A percentile compares a stretch with the other conserved stretches of the same genome.
Conservation (phyloP, 176 grass and related monocot species). For the Otatea glauca region DNA sequence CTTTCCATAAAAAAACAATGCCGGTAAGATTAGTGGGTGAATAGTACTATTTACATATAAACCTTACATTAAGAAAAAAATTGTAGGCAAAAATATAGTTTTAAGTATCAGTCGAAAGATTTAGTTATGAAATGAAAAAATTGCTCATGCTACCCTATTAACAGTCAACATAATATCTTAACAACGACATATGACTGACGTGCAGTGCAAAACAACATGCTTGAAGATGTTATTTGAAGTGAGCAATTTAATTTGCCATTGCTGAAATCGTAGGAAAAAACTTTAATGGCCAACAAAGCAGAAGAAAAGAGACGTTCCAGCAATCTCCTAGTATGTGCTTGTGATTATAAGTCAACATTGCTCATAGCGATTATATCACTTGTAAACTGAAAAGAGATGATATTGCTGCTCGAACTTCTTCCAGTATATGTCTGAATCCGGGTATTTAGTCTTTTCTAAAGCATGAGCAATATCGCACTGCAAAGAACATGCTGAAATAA, state of each 20-base stretch:
- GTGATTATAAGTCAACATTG: constrained; percentile 99
- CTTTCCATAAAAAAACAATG: too few species aligned
- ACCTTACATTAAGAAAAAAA: too few species aligned
- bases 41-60: too few species aligned
- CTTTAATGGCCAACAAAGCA: neutral
- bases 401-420: constrained; percentile 87
- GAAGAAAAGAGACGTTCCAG: constrained; percentile 76
- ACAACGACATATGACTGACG: neutral
- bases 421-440: constrained; percentile 94
- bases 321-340: constrained; percentile 97
- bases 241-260: constrained; percentile 2
- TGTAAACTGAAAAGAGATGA: constrained; percentile 95
- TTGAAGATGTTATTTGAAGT: neutral
- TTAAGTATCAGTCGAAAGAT: too few species aligned
- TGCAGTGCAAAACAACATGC: neutral
- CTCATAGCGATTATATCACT: constrained; percentile 96
- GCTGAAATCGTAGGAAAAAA: neutral
- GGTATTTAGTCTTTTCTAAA: constrained; percentile 97
- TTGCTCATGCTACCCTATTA: too few species aligned
- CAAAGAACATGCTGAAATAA: constrained; percentile 30
- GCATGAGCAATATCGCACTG: constrained; percentile 99
- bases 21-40: too few species aligned
- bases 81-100: too few species aligned
- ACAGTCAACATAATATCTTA: constrained; percentile 2
- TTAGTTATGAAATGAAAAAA: too few species aligned